These are phyloP conservation scores for Myxozyma melibiosi DNA, from an alignment of 805 yeast species.

Conservation along the genomic window DNA sequence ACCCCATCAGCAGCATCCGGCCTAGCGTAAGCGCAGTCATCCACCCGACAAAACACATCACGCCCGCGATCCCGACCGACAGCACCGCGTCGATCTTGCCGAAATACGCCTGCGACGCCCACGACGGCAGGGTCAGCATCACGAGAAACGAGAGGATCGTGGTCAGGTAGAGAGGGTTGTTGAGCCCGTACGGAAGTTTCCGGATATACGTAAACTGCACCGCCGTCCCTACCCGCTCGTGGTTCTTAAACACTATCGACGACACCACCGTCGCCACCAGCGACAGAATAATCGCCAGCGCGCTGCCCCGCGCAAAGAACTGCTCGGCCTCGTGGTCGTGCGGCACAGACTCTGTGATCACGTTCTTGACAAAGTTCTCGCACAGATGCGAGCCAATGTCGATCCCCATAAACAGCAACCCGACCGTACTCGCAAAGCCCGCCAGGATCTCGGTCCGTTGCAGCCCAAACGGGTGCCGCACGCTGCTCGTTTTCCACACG, in stretches of 20 bases:
- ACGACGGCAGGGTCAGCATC: slow-evolving; percentile 18
- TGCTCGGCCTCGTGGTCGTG: slow-evolving; percentile 31
- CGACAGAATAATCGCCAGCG: slow-evolving; percentile 32
- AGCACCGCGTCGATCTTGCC: slow-evolving; percentile 41
- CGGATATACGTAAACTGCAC: slow-evolving; percentile 25
- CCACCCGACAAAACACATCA: slow-evolving; percentile 49
- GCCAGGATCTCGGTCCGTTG: slow-evolving; percentile 87
- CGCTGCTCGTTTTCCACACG: slow-evolving; percentile 81
- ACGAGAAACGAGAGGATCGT: slow-evolving; percentile 12
- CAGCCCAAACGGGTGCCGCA: slow-evolving; percentile 87
- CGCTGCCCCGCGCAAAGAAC: slow-evolving; percentile 23
- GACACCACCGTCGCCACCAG: slow-evolving; percentile 42
- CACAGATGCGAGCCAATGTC: slow-evolving; percentile 85
- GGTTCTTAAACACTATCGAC: slow-evolving; percentile 43
- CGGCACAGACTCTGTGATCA: slow-evolving; percentile 20
- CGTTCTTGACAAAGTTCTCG: slow-evolving; percentile 56
- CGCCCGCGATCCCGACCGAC: slow-evolving; percentile 44
- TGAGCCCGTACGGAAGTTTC: slow-evolving; percentile 26
- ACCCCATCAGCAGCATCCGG: slow-evolving; percentile 50
- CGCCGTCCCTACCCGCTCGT: slow-evolving; percentile 39
- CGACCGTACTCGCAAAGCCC: slow-evolving; percentile 83
- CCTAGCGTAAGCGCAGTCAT: slow-evolving; percentile 45
- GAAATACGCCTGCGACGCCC: slow-evolving; percentile 34
- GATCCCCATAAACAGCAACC: slow-evolving; percentile 86
- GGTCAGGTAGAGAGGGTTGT: slow-evolving; percentile 22